Evolutionary conservation across 495 filamentous ascomycete genomes (phyloP).

Genomic region (Xylaria nigripes): DNA sequence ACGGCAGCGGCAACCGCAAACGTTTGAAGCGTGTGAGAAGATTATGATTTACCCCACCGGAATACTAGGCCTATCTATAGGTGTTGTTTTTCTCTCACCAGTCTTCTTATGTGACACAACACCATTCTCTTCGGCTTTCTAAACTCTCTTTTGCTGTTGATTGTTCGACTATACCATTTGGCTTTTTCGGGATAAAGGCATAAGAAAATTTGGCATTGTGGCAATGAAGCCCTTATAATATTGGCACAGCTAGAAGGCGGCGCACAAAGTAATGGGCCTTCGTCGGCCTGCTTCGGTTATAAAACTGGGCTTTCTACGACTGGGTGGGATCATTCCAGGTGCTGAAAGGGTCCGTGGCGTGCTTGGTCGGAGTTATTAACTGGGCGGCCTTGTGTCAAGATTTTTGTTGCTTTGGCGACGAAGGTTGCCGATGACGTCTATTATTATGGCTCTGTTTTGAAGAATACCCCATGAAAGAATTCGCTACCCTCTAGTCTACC

Average conservation of each 20-base stretch:
- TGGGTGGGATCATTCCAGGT: background rate
- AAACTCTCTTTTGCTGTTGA: background rate
- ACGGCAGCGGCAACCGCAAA: constrained; percentile 9
- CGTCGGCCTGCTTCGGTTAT: background rate
- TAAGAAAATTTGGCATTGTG: constrained; percentile 2
- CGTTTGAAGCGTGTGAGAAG: constrained; percentile 20
- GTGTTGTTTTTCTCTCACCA: background rate
- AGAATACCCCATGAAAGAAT: background rate
- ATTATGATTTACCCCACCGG: constrained; percentile 6
- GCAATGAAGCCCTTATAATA: background rate
- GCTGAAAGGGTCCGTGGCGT: background rate
- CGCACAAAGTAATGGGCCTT: background rate
- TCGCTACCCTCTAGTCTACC: background rate
- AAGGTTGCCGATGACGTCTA: constrained; percentile 2
- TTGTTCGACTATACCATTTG: background rate
- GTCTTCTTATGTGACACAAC: background rate
- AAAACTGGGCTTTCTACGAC: background rate
- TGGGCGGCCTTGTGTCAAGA: background rate
- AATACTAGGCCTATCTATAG: background rate
- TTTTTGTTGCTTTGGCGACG: background rate
- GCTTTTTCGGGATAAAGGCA: constrained; percentile 5
- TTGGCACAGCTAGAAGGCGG: constrained; percentile 9
- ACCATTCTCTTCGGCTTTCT: background rate
- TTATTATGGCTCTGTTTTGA: background rate
- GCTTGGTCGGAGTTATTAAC: background rate